These are phyloP conservation scores for Ceratocystis cubensis DNA, from an alignment of 2,329 filamentous ascomycete genomes.

Conservation along the genomic window DNA sequence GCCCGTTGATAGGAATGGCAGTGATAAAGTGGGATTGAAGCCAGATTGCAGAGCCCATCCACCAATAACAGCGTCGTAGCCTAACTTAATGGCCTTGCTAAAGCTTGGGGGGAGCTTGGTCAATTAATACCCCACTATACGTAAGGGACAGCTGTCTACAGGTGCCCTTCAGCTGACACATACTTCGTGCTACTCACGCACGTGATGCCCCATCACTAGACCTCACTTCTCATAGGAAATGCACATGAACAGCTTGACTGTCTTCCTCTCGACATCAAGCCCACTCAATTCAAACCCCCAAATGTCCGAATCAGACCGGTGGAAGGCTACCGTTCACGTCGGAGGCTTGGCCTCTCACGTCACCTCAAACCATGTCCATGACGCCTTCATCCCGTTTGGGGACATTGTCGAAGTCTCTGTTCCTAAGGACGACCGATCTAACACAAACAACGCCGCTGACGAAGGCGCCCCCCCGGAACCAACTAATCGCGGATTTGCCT, in stretches of 20 bases:
- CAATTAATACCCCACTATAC: background rate
- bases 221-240: background rate
- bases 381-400: slow-evolving; percentile 93
- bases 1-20: background rate
- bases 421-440: slow-evolving; percentile 74
- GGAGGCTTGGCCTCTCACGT: slow-evolving; percentile 75
- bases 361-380: slow-evolving; percentile 61
- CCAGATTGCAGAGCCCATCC: slow-evolving; percentile 33
- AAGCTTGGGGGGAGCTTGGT: background rate
- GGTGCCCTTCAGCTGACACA: background rate
- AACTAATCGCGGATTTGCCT: slow-evolving; percentile 81
- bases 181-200: background rate
- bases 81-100: slow-evolving; percentile 5
- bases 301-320: slow-evolving; percentile 73
- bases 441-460: slow-evolving; percentile 26
- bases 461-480: slow-evolving; percentile 45
- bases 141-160: background rate
- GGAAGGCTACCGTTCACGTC: slow-evolving; percentile 87
- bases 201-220: slow-evolving; percentile 14
- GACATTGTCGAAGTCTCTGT: slow-evolving; percentile 86
- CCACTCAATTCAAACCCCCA: background rate
- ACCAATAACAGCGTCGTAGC: slow-evolving; percentile 10
- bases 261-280: background rate
- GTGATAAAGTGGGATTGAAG: slow-evolving; percentile 29
- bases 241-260: background rate